Conservation (phyloP, 371 early-diverging fungal species). For the Enterocytospora artemiae region DNA sequence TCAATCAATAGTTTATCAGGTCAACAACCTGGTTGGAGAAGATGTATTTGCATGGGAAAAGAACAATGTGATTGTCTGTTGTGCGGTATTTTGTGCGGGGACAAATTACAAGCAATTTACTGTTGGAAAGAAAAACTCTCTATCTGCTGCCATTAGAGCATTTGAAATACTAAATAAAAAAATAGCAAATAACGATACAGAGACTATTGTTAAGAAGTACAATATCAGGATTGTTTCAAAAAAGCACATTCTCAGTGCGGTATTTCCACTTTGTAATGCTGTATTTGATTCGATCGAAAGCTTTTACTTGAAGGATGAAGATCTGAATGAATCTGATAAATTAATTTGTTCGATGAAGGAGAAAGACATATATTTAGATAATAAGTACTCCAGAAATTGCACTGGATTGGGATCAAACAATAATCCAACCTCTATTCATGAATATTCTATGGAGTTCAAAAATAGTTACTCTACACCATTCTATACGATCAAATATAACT, state of each 20-base stretch:
- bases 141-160: slow-evolving; percentile 32
- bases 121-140: slow-evolving; percentile 18
- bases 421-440: too few species aligned
- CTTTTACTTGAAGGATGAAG: background rate
- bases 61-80: slow-evolving; percentile 52
- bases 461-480: too few species aligned
- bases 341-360: slow-evolving; percentile 1
- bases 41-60: slow-evolving; percentile 48
- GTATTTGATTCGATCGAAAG: slow-evolving; percentile 35
- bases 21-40: slow-evolving; percentile 37
- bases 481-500: background rate
- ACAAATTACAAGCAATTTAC: slow-evolving; percentile 27
- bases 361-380: background rate
- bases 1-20: slow-evolving; percentile 9
- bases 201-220: slow-evolving; percentile 25
- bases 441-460: too few species aligned
- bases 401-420: background rate
- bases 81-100: slow-evolving; percentile 42
- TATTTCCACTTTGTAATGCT: slow-evolving; percentile 32
- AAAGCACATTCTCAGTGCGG: slow-evolving; percentile 32
- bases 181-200: slow-evolving; percentile 33
- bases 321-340: background rate
- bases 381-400: background rate
- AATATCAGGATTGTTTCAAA: slow-evolving; percentile 15
- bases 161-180: slow-evolving; percentile 25